Base-by-base conservation (phyloP, 2,329 filamentous ascomycete species). In the Penicillium fuscoglaucum region DNA sequence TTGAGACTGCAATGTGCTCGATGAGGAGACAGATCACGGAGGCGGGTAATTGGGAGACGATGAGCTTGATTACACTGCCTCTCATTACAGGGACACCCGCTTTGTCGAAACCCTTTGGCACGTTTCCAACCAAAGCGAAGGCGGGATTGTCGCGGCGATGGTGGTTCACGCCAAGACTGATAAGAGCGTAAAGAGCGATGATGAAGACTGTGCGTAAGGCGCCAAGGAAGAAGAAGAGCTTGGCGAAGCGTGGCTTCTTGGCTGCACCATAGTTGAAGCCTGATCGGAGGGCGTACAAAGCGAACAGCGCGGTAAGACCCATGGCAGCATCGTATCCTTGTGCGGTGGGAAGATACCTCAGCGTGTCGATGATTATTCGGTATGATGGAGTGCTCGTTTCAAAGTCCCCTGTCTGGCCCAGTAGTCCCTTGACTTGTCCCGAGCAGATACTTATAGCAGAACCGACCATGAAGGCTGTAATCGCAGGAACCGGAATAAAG, bases 1-100 rank as follows among this genome's bases (percentile, higher is more conserved):
- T 97, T 8, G 92, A 90, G 61, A 96, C 96, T 45, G 93, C 91
- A 66, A 97, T 96, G 71, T 97, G 93, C 75, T 97, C 93, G 61
- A 96, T 93, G 24, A 97, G 82, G 58, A 96, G 81, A 15, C 97
- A 91, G 63, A 96, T 95, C 55, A 96, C 86, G 0, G 89, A 87
- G 5, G 89, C 89, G 0, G 93, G 93, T 5, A 97, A 79, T 62
- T 96, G 83, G 39, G 81, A 79, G 0, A 83, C 82, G 68, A 96
- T 90, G 1, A 84, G 76, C 1, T 78, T 82, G 69, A 96, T 83
- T 46, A 96, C 83, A 0, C 80, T 73, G 0, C 72, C 77, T 62
- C 88, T 85, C 55, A 96, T 76, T 0, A 76, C 79, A 0, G 93
- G 93, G 2, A 88, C 86, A 13, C 82, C 86, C 17, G 90, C 89